These are phyloP conservation scores for Lonicera japonica DNA, from an alignment of 129 eudicot genomes.

Conservation along the genomic window DNA sequence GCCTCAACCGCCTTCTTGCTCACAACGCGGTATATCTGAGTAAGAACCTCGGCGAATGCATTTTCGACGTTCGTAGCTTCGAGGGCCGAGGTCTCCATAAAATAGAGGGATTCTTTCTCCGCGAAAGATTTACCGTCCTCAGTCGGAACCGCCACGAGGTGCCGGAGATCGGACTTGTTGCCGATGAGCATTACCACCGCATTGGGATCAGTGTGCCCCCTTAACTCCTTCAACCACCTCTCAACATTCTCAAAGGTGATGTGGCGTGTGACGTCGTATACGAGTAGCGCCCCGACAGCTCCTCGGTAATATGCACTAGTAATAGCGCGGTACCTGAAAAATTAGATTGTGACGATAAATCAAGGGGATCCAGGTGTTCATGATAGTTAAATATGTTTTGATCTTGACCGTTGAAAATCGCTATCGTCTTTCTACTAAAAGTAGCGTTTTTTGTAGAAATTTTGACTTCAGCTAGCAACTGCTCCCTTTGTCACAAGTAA, in stretches of 20 bases:
- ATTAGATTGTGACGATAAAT: no score
- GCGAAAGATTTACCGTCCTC: background rate
- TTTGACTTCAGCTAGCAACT: no score
- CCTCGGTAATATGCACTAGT: background rate
- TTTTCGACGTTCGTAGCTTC: background rate
- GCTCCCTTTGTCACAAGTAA: no score
- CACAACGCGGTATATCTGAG: background rate
- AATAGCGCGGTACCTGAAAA: background rate
- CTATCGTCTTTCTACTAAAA: no score
- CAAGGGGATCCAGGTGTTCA: no score
- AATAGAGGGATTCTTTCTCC: background rate
- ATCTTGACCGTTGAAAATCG: no score
- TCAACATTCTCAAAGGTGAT: background rate
- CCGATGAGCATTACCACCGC: background rate
- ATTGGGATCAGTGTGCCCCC: background rate
- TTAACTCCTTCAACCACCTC: background rate
- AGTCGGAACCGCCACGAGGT: background rate
- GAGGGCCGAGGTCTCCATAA: background rate
- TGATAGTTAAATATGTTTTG: no score
- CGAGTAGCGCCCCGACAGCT: background rate
- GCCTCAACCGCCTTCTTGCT: background rate
- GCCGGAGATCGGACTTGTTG: constrained; percentile 1
- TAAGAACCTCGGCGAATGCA: background rate
- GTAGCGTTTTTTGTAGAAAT: no score
- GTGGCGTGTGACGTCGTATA: background rate